Evolutionary conservation across 371 early-diverging fungal species (phyloP), one percentile per base, ranked within the genome.

Genomic region (Amoeboaphelidium occidentale): DNA sequence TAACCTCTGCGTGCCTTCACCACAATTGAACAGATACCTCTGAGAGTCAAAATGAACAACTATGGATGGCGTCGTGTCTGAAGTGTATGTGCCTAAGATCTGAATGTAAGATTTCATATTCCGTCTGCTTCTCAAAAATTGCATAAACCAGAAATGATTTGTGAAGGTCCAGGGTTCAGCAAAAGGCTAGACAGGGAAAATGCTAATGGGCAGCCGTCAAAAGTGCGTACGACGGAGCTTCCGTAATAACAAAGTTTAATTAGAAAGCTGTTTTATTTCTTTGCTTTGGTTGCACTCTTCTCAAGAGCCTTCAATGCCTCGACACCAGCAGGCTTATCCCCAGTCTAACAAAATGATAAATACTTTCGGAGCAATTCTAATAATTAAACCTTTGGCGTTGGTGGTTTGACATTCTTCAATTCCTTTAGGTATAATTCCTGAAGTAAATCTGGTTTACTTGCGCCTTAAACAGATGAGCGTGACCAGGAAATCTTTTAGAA

Each of bases 21-120:
- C 73, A 61, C 89, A 89, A 64, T 91, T 91, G 70, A 96, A 82
- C 56, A 96, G 63, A 55, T 91, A 91, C 10, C 87, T 74, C 42
- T 76, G 74, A 13, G 64, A 55, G 51, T 84, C 81, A 57, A 85
- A 81, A 51, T 78, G 76, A 20, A 85, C 59, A 51, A 89, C 56
- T 17, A 91, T 58, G 23, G 81, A 70, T 1, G 89, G 78, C 3
- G 75, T 61, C n/a, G 73, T 66, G 55, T 76, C 79, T 22, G 70
- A 58, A 22, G 75, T 73, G 48, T 71, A 68, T 27, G 79, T 72
- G 42, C 78, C 79, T 28, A 89, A 53, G 41, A 89, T 59, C 55
- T 81, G 84, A 27, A 84, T 61, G 51, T 65, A 68, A 51, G 74
- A 76, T 57, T 76, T 81, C 90, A 87, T 90, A 39, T 59, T 58